Base-by-base conservation (phyloP, 257 asterid species). In the Jacaranda mimosifolia region DNA sequence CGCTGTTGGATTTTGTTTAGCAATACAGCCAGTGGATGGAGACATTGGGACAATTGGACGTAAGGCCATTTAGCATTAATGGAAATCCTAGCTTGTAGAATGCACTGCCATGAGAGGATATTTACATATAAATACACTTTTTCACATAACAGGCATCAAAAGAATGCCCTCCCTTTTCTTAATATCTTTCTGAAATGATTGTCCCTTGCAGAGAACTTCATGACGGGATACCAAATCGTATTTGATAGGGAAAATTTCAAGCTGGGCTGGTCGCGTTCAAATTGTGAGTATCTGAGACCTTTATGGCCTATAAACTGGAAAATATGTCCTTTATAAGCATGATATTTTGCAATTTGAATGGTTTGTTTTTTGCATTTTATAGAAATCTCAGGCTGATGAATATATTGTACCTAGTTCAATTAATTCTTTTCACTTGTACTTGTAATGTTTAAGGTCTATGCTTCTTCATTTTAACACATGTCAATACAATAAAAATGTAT, bases 1-100 rank as follows among this genome's bases (percentile, higher is more conserved):
- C 77, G 90, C 93, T 43, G 83, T 82, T 88, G 98, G 98, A 77
- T 89, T 89, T 84, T 93, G 98, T 87, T 86, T 93, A 76, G 98
- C 98, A 15, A 48, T 93, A 74, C 93, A 93, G 82, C 85, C 89
- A 36, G 60, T 86, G 35, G 88, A 84, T 42, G 86, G 69, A 48
- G 84, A 79, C 75, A 78, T 90, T 26, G 98, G 97, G 71, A 91
- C 93, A 69, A 81, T 91, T 77, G 97, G 98, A 87, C 98, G 98
- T 93, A 90, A 93, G 97, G 68, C 39, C 57, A 68, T 32, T 63
- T 68, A 55, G 67, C 64, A 26, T 80, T 35, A 63, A 14, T 7
- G 75, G 68, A 74, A 53, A 52, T 74, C 62, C 35, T 36, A 40
- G 32, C 32, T 26, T 26, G 1, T 26, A 26, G 32, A 26, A 26